phyloP scores from a whole-genome alignment of 2,329 filamentous ascomycete species.

The Aulographum hederae region DNA sequence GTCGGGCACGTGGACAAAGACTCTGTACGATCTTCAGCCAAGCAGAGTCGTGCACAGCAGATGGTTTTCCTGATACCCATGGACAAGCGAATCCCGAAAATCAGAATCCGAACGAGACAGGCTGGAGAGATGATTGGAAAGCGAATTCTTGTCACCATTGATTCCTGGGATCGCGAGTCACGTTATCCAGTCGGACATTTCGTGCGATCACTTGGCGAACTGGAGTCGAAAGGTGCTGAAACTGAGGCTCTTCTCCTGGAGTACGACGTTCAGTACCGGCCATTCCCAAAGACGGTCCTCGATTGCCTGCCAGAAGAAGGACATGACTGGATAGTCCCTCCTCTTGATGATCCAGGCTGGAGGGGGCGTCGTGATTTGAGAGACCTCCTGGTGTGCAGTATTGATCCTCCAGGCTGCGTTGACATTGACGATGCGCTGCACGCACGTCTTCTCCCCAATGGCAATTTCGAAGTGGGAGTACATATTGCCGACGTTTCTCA shows the following conservation, averaged over 20 bases:
- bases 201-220: slow-evolving; percentile 75
- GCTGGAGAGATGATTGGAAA: slow-evolving; percentile 78
- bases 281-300: slow-evolving; percentile 87
- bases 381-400: slow-evolving; percentile 82
- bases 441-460: slow-evolving; percentile 66
- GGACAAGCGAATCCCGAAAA: slow-evolving; percentile 96
- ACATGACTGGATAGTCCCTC: slow-evolving; percentile 82
- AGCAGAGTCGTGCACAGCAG: slow-evolving; percentile 69
- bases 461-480: slow-evolving; percentile 89
- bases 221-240: slow-evolving; percentile 95
- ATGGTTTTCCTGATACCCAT: slow-evolving; percentile 92
- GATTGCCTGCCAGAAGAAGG: slow-evolving; percentile 85
- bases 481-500: slow-evolving; percentile 99
- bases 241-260: slow-evolving; percentile 88
- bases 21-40: slow-evolving; percentile 55
- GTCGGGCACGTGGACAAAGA: slow-evolving; percentile 87
- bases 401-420: slow-evolving; percentile 88
- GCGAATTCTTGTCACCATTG: slow-evolving; percentile 80
- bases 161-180: slow-evolving; percentile 87
- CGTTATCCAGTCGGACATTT: slow-evolving; percentile 88
- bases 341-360: slow-evolving; percentile 73
- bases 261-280: slow-evolving; percentile 93
- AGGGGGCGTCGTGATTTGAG: slow-evolving; percentile 67
- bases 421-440: slow-evolving; percentile 97
- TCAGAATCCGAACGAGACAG: slow-evolving; percentile 79